Base-by-base conservation (phyloP, 2,329 filamentous ascomycete species). In the Kalmusia sp. region DNA sequence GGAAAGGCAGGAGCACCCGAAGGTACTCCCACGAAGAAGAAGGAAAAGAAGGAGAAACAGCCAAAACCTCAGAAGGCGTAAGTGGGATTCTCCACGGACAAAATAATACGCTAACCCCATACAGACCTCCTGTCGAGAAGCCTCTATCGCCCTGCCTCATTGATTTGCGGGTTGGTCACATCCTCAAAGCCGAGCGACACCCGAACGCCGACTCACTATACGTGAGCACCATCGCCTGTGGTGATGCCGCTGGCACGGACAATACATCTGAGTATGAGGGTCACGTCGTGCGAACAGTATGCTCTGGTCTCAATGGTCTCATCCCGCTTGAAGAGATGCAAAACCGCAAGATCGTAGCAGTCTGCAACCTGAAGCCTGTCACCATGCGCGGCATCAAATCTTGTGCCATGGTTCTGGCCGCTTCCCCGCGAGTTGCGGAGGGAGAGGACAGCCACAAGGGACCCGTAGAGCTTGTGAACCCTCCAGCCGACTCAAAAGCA, bases 311-410 rank as follows among this genome's bases (percentile, higher is more conserved):
- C 61, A 97, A 96, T 76, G 95, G 95, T 6, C 85, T 97, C 25
- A 80, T 99, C 1, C 95, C 95, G 0, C 83, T 99, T 40, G 92
- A 91, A 76, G 92, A 96, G 76, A 97, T 99, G 95, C 95, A 99
- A 77, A 87, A 88, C 70, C 91, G 95, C 75, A 96, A 96, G 80
- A 91, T 99, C 56, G 85, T 99, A 27, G 91, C 95, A 1, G 93
- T 99, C 19, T 96, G 92, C 83, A 99, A 99, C 78, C 85, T 99
- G 64, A 99, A 99, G 84, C 95, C 95, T 45, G 95, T 98, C 75
- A 99, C 96, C 76, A 99, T 99, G 95, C 91, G 95, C 60, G 95
- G 95, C 63, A 84, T 91, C 73, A 89, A 89, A 73, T 89, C 84
- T 27, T 82, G 78, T 49, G 89, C 93, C 69, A 98, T 99, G 95